Conservation (phyloP, 225 moss, liverwort and hornwort species). For the Sphagnum contortum region DNA sequence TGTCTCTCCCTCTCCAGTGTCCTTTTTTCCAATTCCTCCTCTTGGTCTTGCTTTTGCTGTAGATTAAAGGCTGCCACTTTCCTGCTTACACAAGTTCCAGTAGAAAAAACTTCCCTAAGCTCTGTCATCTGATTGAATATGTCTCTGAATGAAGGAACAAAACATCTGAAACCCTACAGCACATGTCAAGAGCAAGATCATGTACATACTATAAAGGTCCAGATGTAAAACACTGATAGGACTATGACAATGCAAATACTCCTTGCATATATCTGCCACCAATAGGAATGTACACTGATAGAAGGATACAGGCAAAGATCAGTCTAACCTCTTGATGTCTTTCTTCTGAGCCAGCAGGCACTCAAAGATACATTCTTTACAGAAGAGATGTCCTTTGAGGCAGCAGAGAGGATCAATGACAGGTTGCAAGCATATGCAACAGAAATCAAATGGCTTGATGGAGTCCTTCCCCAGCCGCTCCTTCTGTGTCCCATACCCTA, state of each 20-base stretch:
- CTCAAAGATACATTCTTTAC: constrained; percentile 93
- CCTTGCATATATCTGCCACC: too few species aligned
- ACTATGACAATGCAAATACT: too few species aligned
- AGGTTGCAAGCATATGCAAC: constrained; percentile 82
- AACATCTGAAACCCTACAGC: too few species aligned
- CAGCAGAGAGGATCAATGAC: constrained; percentile 87
- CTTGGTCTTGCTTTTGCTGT: constrained; percentile 68
- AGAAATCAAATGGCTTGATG: constrained; percentile 77
- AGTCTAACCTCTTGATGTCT: constrained; percentile 59
- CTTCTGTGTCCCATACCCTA: constrained; percentile 88
- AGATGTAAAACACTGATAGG: too few species aligned
- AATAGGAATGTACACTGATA: too few species aligned
- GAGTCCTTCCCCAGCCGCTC: constrained; percentile 86
- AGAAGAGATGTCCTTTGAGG: constrained; percentile 77
- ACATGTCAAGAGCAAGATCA: too few species aligned
- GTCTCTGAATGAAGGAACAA: too few species aligned
- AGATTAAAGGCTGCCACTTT: constrained; percentile 48
- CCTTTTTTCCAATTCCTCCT: constrained; percentile 46
- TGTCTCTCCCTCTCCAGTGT: constrained; percentile 50
- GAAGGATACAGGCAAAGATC: too few species aligned
- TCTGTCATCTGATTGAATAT: too few species aligned
- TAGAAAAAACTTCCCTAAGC: too few species aligned
- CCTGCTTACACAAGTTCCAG: constrained; percentile 7
- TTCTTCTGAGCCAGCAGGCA: constrained; percentile 94
- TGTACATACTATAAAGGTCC: too few species aligned